A percentile compares a stretch with the other conserved stretches of the same genome.
Conservation (phyloP, 2,329 filamentous ascomycete genomes). For the Aspergillus sp. region DNA sequence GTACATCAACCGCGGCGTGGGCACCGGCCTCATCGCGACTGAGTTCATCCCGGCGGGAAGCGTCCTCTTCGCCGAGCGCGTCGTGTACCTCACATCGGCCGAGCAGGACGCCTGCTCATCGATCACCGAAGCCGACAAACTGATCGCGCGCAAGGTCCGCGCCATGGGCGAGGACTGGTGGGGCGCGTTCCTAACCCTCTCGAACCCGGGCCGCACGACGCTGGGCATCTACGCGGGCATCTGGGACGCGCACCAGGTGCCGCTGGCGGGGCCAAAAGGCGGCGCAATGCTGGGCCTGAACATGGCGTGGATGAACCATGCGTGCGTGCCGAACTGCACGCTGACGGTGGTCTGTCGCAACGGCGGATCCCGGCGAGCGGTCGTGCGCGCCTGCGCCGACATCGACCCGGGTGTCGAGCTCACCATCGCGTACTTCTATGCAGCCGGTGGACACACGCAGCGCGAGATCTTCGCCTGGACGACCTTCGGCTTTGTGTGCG, state of each 20-base stretch:
- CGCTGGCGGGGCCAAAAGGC: not conserved
- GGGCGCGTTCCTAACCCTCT: slow-evolving; percentile 2
- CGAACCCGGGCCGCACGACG: not conserved
- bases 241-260: slow-evolving; percentile 11
- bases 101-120: slow-evolving; percentile 1
- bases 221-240: not conserved
- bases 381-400: slow-evolving; percentile 14
- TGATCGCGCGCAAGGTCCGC: slow-evolving; percentile 8
- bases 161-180: slow-evolving; percentile 14
- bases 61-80: slow-evolving; percentile 10
- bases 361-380: not conserved
- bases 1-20: slow-evolving; percentile 4
- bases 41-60: slow-evolving; percentile 8
- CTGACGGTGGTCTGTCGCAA: slow-evolving; percentile 7
- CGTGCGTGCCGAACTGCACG: slow-evolving; percentile 22
- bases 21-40: slow-evolving; percentile 11
- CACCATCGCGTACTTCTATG: slow-evolving; percentile 19
- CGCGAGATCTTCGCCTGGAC: slow-evolving; percentile 13
- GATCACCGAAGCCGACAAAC: not conserved
- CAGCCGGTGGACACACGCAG: not conserved
- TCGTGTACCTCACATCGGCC: not conserved
- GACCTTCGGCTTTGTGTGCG: slow-evolving; percentile 22
- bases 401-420: slow-evolving; percentile 26
- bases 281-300: slow-evolving; percentile 12
- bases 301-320: slow-evolving; percentile 22